A percentile compares a stretch with the other conserved stretches of the same genome.
phyloP scores from a whole-genome alignment of 257 asterid species.

The Rehmannia glutinosa region DNA sequence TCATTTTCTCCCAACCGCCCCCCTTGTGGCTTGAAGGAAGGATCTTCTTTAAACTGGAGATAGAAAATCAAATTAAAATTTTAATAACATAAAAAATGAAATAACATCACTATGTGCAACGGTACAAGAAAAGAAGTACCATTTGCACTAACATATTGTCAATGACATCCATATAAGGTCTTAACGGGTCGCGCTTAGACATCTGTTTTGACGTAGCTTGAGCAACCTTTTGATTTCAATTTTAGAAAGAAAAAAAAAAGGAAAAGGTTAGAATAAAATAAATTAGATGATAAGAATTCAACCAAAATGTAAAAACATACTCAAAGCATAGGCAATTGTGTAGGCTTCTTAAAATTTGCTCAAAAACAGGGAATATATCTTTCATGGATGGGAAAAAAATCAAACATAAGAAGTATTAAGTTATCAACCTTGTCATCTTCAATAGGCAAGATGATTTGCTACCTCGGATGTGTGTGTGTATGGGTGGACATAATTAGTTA shows the following conservation, averaged over 20 bases:
- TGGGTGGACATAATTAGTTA: not conserved
- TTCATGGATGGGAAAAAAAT: not conserved
- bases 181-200: conserved; percentile 94
- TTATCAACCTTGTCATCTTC: not conserved
- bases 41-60: conserved; percentile 78
- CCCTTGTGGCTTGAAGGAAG: conserved; percentile 99
- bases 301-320: not conserved
- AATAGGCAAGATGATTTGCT: not conserved
- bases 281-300: not conserved
- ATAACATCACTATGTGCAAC: conserved; percentile 13
- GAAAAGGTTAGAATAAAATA: conserved; percentile 1
- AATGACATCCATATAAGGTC: conserved; percentile 87
- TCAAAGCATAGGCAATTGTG: not conserved
- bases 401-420: not conserved
- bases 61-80: conserved; percentile 21
- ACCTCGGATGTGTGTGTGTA: not conserved
- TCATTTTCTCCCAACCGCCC: conserved; percentile 95
- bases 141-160: conserved; percentile 88
- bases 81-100: conserved; percentile 13
- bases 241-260: not conserved
- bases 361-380: not conserved
- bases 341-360: not conserved
- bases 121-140: conserved; percentile 47
- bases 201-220: conserved; percentile 99
- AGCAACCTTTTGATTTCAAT: conserved; percentile 63